Percentiles rank a stretch among this genome's conserved stretches.
These are phyloP conservation scores for Dothistroma septosporum DNA, from an alignment of 2,329 filamentous ascomycete species.

Conservation along the genomic window DNA sequence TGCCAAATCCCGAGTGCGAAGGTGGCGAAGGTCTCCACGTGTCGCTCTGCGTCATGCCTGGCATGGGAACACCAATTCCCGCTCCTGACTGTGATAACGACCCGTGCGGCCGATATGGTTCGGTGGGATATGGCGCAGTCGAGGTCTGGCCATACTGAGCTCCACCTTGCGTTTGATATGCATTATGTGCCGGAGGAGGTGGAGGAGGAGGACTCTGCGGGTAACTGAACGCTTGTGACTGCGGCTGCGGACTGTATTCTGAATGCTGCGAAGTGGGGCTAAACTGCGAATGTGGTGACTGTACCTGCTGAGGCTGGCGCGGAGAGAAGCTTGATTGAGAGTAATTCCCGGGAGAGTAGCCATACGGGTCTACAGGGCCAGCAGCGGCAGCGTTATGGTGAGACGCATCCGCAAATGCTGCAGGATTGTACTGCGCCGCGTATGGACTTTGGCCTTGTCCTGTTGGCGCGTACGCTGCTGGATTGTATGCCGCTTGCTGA, in stretches of 20 bases:
- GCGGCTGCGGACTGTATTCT: slow-evolving; percentile 25
- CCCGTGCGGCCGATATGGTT: slow-evolving; percentile 20
- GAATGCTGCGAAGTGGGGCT: slow-evolving; percentile 18
- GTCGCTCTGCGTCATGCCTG: slow-evolving; percentile 14
- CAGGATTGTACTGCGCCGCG: slow-evolving; percentile 23
- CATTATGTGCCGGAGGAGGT: slow-evolving; percentile 13
- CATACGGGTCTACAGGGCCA: slow-evolving; percentile 30
- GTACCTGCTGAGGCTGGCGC: slow-evolving; percentile 11
- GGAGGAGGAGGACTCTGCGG: slow-evolving; percentile 23
- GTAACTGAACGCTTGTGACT: slow-evolving; percentile 16
- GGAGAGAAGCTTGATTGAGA: slow-evolving; percentile 20
- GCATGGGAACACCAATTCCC: slow-evolving; percentile 13
- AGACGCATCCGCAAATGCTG: slow-evolving; percentile 24
- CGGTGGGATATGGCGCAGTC: slow-evolving; percentile 23
- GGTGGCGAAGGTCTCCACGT: slow-evolving; percentile 30
- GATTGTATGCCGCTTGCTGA: slow-evolving; percentile 42
- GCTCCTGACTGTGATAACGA: slow-evolving; percentile 12
- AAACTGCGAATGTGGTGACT: slow-evolving; percentile 22
- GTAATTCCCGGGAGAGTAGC: slow-evolving; percentile 24
- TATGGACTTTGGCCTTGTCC: slow-evolving; percentile 20
- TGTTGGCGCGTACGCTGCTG: slow-evolving; percentile 42
- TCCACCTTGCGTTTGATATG: background rate
- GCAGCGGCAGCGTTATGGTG: slow-evolving; percentile 23
- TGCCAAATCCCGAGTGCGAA: slow-evolving; percentile 19
- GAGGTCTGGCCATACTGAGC: slow-evolving; percentile 10